Percentiles rank a stretch among this genome's conserved stretches.
These are phyloP conservation scores for Claviceps purpurea DNA, from an alignment of 2,329 filamentous ascomycete species.

Conservation along the genomic window DNA sequence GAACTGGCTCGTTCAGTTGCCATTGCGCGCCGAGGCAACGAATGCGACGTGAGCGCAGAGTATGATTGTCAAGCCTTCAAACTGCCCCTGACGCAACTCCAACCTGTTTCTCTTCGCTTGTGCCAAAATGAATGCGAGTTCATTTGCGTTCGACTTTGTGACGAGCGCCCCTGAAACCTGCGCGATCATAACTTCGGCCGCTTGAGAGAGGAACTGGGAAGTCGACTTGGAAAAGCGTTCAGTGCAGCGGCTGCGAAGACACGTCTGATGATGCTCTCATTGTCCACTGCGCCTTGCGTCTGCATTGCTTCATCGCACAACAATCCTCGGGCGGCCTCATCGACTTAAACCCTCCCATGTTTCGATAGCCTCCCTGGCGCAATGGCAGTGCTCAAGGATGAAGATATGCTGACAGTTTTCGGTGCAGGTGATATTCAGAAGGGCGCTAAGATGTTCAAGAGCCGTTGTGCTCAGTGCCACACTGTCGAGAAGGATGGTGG, in stretches of 20 bases:
- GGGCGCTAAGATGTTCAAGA: conserved; percentile 99
- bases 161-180: background rate
- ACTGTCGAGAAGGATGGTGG: conserved; percentile 78
- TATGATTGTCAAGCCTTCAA: background rate
- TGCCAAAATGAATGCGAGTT: background rate
- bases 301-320: background rate
- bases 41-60: background rate
- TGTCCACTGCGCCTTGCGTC: background rate
- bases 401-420: background rate
- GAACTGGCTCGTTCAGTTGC: conserved; percentile 5
- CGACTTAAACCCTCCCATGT: too few relatives aligned
- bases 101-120: background rate
- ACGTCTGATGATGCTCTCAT: background rate
- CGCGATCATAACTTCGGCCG: background rate
- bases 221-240: background rate
- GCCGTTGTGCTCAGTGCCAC: conserved; percentile 96
- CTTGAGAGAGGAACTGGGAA: background rate
- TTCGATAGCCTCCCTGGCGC: too few relatives aligned
- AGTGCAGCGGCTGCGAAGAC: background rate
- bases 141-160: background rate
- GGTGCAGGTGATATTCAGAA: conserved; percentile 78
- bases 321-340: background rate
- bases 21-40: conserved; percentile 11
- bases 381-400: background rate
- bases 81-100: background rate